Conservation (phyloP, 208 protist genomes). For the Acanthamoeba castellanii region DNA sequence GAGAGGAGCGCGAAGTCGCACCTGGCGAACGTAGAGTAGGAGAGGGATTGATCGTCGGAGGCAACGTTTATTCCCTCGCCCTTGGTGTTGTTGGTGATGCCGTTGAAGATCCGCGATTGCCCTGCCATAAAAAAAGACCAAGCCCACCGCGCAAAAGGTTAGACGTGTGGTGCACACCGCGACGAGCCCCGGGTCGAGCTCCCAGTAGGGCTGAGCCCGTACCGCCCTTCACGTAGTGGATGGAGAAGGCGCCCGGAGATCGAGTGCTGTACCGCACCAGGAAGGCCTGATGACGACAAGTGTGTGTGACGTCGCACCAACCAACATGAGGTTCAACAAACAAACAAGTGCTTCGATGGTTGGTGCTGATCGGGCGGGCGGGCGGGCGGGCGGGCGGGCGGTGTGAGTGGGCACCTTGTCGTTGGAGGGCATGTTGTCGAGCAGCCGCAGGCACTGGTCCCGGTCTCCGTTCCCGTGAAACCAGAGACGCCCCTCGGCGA, state of each 20-base stretch:
- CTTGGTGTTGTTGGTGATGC: constrained; percentile 56
- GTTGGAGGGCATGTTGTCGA: constrained; percentile 46
- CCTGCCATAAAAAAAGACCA: background rate
- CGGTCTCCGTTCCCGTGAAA: constrained; percentile 57
- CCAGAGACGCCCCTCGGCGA: constrained; percentile 15
- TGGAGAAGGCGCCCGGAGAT: constrained; percentile 40
- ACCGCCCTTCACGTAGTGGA: constrained; percentile 54
- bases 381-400: background rate
- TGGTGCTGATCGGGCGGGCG: too few relatives aligned
- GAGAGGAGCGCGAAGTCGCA: background rate
- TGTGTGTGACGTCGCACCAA: background rate
- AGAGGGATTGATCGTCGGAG: constrained; percentile 11
- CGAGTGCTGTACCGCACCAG: constrained; percentile 18
- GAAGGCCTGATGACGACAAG: background rate
- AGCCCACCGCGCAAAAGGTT: too few relatives aligned
- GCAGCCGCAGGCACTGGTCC: background rate
- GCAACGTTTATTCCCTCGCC: constrained; percentile 35
- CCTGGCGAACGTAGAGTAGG: constrained; percentile 50
- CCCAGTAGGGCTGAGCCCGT: background rate
- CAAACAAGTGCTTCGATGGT: too few relatives aligned
- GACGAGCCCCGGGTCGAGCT: too few relatives aligned
- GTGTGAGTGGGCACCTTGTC: background rate
- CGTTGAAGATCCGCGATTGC: constrained; percentile 58
- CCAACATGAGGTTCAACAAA: background rate
- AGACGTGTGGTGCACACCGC: too few relatives aligned